A percentile compares a stretch with the other conserved stretches of the same genome.
Evolutionary conservation across 176 grass and related monocot genomes (phyloP).

Genomic region (Tillandsia fasciculata): DNA sequence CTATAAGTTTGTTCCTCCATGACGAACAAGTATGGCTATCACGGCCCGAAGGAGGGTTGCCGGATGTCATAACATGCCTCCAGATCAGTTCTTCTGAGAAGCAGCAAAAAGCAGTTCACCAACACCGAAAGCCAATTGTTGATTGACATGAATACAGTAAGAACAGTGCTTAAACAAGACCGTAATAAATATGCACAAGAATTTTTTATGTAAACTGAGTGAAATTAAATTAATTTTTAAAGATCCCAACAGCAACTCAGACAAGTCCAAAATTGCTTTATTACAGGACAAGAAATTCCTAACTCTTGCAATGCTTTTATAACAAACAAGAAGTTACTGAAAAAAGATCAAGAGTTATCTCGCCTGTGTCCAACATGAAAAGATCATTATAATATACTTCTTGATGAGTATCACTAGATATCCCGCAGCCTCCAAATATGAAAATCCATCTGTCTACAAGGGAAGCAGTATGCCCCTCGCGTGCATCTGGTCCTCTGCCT

Average conservation of each 20-base stretch:
- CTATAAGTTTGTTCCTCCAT: conserved; percentile 28
- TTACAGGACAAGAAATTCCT: no score
- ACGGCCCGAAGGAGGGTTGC: conserved; percentile 19
- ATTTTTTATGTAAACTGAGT: neutral
- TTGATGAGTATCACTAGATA: conserved; percentile 21
- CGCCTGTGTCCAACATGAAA: conserved; percentile 34
- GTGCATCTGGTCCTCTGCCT: conserved; percentile 21
- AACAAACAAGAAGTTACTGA: no score
- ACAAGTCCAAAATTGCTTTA: no score
- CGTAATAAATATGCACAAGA: no score
- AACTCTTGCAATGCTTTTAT: no score
- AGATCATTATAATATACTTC: conserved; percentile 32
- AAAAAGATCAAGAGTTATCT: conserved; percentile 7
- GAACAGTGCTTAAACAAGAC: neutral
- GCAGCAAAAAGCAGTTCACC: neutral
- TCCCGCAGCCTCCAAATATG: conserved; percentile 32
- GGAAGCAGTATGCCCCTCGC: conserved; percentile 23
- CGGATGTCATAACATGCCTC: conserved; percentile 17
- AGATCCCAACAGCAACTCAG: no score
- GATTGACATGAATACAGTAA: neutral
- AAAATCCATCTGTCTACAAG: conserved; percentile 18
- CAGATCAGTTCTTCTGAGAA: conserved; percentile 23
- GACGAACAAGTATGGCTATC: conserved; percentile 27
- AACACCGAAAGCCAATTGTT: neutral
- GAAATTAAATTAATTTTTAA: no score